Base-by-base conservation (phyloP, 257 asterid genomes). In the Solanum appendiculatum region DNA sequence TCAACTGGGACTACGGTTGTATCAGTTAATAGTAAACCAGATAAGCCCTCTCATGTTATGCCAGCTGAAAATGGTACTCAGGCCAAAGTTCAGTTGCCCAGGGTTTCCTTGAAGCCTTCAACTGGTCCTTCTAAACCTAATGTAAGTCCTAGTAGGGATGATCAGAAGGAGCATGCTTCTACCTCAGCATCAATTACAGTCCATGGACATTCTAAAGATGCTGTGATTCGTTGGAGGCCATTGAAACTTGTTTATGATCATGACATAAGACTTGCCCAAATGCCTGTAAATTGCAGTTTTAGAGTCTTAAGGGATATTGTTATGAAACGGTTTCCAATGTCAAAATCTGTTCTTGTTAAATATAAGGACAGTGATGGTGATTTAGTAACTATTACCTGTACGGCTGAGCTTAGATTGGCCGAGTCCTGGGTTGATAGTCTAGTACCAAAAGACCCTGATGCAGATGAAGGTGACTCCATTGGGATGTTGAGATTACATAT, bases 231-330 rank as follows among this genome's bases (percentile, higher is more conserved):
- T 69, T 93, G 89, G 91, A 92, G 98, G 84, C 93, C 93, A 14
- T 86, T 97, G 92, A 97, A 97, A 91, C 97, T 97, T 84, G 97
- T 95, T 42, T 97, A 95, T 87, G 99, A 93, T 75, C 98, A 94
- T 20, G 98, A 95, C 90, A 97, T 97, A 87, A 93, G 98, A 90
- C 98, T 97, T 51, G 93, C 95, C 12, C 94, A 94, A 75, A 94
- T 97, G 96, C 99, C 99, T 6, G 92, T 92, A 54, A 89, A 90
- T 81, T 97, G 99, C 91, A 90, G 87, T 73, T 92, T 94, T 18
- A 92, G 90, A 86, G 93, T 91, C 31, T 90, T 97, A 89, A 88
- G 99, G 86, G 99, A 95, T 29, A 90, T 93, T 83, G 94, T 95
- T 5, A 84, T 91, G 80, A 90, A 91, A 86, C 94, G 96, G 31